These are phyloP conservation scores for Salvia rosmarinus DNA, from an alignment of 257 asterid species.

Conservation along the genomic window DNA sequence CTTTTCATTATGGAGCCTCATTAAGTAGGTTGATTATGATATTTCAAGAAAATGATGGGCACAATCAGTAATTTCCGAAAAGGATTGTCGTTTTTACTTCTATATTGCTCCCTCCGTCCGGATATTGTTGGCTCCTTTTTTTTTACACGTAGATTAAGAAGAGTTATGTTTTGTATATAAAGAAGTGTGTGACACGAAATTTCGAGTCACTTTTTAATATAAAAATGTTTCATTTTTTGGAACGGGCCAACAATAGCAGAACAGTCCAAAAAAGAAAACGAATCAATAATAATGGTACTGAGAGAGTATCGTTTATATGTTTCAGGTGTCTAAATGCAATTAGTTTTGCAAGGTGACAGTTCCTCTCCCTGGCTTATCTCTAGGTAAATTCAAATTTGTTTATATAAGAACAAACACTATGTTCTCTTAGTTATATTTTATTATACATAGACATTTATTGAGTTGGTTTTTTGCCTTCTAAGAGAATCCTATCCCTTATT, in stretches of 20 bases:
- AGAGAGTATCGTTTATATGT: background rate
- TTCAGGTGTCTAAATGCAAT: conserved; percentile 15
- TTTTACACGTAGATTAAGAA: no score
- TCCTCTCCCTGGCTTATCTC: background rate
- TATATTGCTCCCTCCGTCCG: no score
- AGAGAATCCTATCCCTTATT: background rate
- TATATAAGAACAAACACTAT: background rate
- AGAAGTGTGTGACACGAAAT: no score
- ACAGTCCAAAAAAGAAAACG: no score
- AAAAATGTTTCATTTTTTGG: no score
- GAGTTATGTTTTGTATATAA: no score
- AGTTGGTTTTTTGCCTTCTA: background rate
- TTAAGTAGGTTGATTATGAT: background rate
- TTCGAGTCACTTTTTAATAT: no score
- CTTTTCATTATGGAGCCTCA: background rate
- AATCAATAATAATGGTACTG: no score
- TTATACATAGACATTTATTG: background rate
- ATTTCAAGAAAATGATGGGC: conserved; percentile 15
- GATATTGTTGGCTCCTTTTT: no score
- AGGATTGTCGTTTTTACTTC: conserved; percentile 17
- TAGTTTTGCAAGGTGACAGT: background rate
- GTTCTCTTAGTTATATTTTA: background rate
- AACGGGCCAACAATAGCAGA: no score
- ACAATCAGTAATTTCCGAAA: background rate
- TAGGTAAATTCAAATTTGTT: background rate